Conservation (phyloP, 768 basidiomycete species). For the Kwoniella dendrophila region DNA sequence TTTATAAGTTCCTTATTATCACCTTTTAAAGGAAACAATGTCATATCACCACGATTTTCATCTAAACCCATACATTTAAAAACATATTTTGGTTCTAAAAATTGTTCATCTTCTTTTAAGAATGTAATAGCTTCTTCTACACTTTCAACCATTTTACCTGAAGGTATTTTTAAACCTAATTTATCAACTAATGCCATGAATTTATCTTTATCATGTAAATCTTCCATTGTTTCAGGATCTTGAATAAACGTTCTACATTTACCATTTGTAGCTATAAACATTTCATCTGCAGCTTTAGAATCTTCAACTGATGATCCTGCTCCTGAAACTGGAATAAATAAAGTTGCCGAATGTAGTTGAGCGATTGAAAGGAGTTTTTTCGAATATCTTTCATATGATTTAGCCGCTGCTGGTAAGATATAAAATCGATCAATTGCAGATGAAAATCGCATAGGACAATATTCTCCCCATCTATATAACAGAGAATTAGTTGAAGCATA, state of each 20-base stretch:
- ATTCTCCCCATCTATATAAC: slow-evolving; percentile 47
- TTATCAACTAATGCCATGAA: slow-evolving; percentile 50
- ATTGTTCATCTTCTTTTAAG: slow-evolving; percentile 26
- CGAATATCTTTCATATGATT: slow-evolving; percentile 41
- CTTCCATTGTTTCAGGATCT: slow-evolving; percentile 47
- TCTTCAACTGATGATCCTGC: slow-evolving; percentile 54
- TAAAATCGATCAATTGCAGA: slow-evolving; percentile 43
- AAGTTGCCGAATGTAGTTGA: slow-evolving; percentile 37
- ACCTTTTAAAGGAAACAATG: slow-evolving; percentile 45
- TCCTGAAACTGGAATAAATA: slow-evolving; percentile 55
- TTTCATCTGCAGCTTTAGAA: slow-evolving; percentile 49
- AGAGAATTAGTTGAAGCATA: not conserved
- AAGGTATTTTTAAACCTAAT: slow-evolving; percentile 47
- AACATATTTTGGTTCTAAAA: slow-evolving; percentile 39
- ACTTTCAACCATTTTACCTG: slow-evolving; percentile 40
- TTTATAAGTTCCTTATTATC: slow-evolving; percentile 39
- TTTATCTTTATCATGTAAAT: slow-evolving; percentile 54
- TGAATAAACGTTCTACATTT: slow-evolving; percentile 52
- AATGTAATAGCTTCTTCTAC: slow-evolving; percentile 46
- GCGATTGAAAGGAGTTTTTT: slow-evolving; percentile 41
- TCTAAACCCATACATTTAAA: slow-evolving; percentile 55
- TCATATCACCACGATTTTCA: slow-evolving; percentile 55
- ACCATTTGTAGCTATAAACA: slow-evolving; percentile 39
- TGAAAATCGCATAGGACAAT: slow-evolving; percentile 50
- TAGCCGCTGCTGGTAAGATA: slow-evolving; percentile 40